Evolutionary conservation across 192 early-diverging fungal genomes (phyloP).

Genomic region (Linnemannia zychae): DNA sequence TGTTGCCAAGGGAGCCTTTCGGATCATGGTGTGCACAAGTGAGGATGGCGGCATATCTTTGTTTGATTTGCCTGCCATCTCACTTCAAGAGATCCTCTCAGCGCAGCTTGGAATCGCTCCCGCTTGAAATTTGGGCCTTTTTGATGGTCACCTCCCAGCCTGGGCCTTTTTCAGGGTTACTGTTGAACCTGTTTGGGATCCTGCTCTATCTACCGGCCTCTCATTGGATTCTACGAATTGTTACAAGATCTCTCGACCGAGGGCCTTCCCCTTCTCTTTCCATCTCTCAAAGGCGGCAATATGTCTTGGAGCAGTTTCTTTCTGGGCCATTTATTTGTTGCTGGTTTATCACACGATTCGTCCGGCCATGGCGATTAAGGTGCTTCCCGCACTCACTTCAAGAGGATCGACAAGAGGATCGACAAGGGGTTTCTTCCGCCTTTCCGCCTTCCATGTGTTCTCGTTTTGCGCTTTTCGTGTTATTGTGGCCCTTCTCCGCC

Average conservation of each 20-base stretch:
- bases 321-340: not conserved
- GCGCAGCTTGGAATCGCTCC: not conserved
- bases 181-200: slow-evolving; percentile 18
- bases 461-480: slow-evolving; percentile 6
- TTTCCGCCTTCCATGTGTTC: not conserved
- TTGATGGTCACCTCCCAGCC: slow-evolving; percentile 37
- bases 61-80: not conserved
- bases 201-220: slow-evolving; percentile 23
- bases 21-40: not conserved
- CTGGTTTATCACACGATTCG: not conserved
- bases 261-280: not conserved
- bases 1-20: not conserved
- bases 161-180: slow-evolving; percentile 20
- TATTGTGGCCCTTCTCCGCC: not conserved
- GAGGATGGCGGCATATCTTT: not conserved
- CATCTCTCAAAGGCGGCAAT: not conserved
- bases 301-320: not conserved
- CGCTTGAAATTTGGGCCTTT: slow-evolving; percentile 13
- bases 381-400: not conserved
- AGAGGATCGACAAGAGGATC: slow-evolving; percentile 8
- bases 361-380: not conserved
- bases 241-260: not conserved
- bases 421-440: slow-evolving; percentile 10
- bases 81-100: not conserved
- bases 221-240: not conserved